Evolutionary conservation across 192 early-diverging fungal genomes (phyloP).

Genomic region (Physocladia obscura): DNA sequence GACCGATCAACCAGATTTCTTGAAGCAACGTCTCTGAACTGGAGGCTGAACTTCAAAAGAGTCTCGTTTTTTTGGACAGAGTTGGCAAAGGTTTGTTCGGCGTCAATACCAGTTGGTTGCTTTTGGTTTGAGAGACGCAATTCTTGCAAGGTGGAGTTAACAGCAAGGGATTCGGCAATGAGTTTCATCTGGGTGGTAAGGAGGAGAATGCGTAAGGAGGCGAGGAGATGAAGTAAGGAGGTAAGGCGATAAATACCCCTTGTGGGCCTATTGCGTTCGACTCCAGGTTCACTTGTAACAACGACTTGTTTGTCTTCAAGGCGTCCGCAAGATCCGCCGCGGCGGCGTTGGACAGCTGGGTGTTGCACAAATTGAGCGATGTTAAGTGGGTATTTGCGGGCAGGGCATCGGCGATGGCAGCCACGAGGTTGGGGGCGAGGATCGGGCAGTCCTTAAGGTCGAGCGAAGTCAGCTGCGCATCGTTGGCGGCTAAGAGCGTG

Average conservation of each 20-base stretch:
- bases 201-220: neutral
- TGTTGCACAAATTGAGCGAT: conserved; percentile 35
- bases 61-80: conserved; percentile 48
- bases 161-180: conserved; percentile 40
- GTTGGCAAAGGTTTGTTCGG: conserved; percentile 47
- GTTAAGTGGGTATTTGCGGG: conserved; percentile 42
- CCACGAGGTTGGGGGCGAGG: conserved; percentile 35
- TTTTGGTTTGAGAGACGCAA: conserved; percentile 45
- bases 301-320: conserved; percentile 32
- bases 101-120: conserved; percentile 46
- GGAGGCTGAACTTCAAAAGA: conserved; percentile 39
- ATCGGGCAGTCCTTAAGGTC: conserved; percentile 51
- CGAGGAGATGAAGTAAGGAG: neutral
- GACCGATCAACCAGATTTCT: conserved; percentile 43
- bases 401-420: conserved; percentile 41
- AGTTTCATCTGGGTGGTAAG: conserved; percentile 42
- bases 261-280: conserved; percentile 46
- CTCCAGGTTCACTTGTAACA: conserved; percentile 44
- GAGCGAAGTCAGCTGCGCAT: conserved; percentile 35
- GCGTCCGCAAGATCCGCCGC: conserved; percentile 42
- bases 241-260: conserved; percentile 28
- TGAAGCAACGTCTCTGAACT: conserved; percentile 44
- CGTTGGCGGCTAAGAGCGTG: conserved; percentile 40
- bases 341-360: conserved; percentile 29
- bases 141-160: conserved; percentile 41